These are phyloP conservation scores for Cutaneotrichosporon cavernicola DNA, from an alignment of 1,284 basidiomycete genomes.

Conservation along the genomic window DNA sequence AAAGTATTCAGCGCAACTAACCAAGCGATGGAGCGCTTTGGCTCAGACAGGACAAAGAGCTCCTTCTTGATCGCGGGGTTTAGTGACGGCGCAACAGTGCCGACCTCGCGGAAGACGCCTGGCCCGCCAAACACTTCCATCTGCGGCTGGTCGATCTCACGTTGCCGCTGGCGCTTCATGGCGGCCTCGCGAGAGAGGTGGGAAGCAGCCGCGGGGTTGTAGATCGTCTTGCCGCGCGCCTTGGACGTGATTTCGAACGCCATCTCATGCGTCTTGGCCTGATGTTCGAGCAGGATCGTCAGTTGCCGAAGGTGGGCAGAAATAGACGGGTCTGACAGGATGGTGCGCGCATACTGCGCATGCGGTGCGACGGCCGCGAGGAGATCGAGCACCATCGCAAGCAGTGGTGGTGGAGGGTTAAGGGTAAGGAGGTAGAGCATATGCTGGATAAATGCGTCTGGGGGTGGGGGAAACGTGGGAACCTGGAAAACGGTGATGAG, in stretches of 20 bases:
- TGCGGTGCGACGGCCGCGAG: constrained; percentile 39
- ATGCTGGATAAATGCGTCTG: constrained; percentile 35
- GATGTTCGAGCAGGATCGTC: constrained; percentile 35
- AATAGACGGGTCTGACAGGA: constrained; percentile 34
- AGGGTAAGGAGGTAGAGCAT: constrained; percentile 38
- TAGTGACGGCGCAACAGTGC: constrained; percentile 37
- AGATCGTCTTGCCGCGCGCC: constrained; percentile 24
- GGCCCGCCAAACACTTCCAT: constrained; percentile 35
- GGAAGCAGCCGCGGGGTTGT: constrained; percentile 41
- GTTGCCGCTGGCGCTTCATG: constrained; percentile 29
- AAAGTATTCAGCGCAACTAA: constrained; percentile 30
- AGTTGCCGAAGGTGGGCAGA: constrained; percentile 38
- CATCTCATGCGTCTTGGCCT: constrained; percentile 19
- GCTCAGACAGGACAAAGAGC: constrained; percentile 44
- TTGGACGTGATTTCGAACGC: constrained; percentile 26
- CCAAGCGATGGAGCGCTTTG: constrained; percentile 45
- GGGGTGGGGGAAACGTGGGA: constrained; percentile 30
- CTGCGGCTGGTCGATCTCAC: constrained; percentile 36
- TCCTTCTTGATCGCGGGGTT: constrained; percentile 29
- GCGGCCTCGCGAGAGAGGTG: constrained; percentile 32
- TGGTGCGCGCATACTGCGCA: constrained; percentile 30
- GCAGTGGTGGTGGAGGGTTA: constrained; percentile 29
- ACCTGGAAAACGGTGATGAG: constrained; percentile 34
- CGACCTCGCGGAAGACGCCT: constrained; percentile 34
- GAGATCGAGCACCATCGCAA: constrained; percentile 44